Evolutionary conservation across 345 rosid genomes (phyloP), one percentile per base, ranked within the genome.

Genomic region (Ceriops decandra): DNA sequence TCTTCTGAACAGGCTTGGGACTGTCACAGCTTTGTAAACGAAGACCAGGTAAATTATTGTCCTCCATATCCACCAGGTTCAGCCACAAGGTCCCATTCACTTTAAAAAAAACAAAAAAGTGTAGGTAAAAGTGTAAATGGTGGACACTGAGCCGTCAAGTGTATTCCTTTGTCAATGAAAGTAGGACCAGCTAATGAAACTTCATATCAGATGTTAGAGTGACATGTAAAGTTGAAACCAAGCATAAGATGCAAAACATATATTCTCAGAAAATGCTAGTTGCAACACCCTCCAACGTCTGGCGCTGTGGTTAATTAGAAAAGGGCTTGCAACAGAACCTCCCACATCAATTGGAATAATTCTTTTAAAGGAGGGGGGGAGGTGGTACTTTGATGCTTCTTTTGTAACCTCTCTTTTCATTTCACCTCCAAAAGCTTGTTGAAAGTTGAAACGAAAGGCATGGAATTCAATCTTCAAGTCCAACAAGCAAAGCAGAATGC

Each of bases 221-320:
- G 66, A 52, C 67, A 27, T 57, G 36, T 63, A 62, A 70, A 64
- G 70, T 54, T 53, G 26, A 24, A 72, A 64, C 10, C 57, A 56
- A 20, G 73, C 73, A 72, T 65, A 27, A 73, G 79, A 67, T 60
- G 57, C 26, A 71, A 61, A 20, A 60, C 60, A 30, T 60, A 47
- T 10, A 9, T 54, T 22, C 30, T 58, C 62, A 56, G 32, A 60
- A 52, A 52, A 71, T 32, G 56, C 26, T 8, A 3, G 21, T 31
- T 19, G 32, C 47, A 52, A 62, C 63, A 7, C 33, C 28, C 20
- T 62, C 70, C 66, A 42, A 42, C 49, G 21, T 28, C 33, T 21
- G 28, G 5, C 31, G 30, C 49, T 72, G 52, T 35, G 27, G 24
- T 24, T 26, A 35, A 13, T 33, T 33, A 22, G 36, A 61, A 51